Evolutionary conservation across 306 rosid species (phyloP).

Genomic region (Mimosa pudica): DNA sequence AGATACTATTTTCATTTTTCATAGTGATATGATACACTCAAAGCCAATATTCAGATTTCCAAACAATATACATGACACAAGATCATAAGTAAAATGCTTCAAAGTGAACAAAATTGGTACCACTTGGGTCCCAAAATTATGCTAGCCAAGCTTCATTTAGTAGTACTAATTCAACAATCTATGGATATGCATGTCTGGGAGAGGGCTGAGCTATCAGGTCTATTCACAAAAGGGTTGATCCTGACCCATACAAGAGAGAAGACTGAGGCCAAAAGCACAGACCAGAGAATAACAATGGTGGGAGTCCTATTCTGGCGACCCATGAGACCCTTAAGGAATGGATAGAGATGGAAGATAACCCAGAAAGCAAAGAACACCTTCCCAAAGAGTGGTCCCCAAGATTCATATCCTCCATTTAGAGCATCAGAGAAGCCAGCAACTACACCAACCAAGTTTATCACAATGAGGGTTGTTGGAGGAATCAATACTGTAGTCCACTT

Average conservation of each 20-base stretch:
- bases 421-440: slow-evolving; percentile 99
- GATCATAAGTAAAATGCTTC: slow-evolving; percentile 22
- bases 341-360: slow-evolving; percentile 94
- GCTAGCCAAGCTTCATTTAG: slow-evolving; percentile 21
- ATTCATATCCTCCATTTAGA: slow-evolving; percentile 82
- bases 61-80: neutral
- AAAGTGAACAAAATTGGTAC: neutral
- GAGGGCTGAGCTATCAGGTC: slow-evolving; percentile 54
- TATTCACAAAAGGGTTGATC: slow-evolving; percentile 82
- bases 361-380: slow-evolving; percentile 94
- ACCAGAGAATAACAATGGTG: slow-evolving; percentile 90
- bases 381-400: slow-evolving; percentile 98
- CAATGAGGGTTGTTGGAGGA: slow-evolving; percentile 85
- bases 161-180: slow-evolving; percentile 63
- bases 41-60: slow-evolving; percentile 18
- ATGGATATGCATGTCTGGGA: slow-evolving; percentile 71
- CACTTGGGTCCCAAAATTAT: slow-evolving; percentile 36
- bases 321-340: slow-evolving; percentile 98
- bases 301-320: slow-evolving; percentile 97
- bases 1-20: slow-evolving; percentile 38
- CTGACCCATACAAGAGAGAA: slow-evolving; percentile 95
- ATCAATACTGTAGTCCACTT: slow-evolving; percentile 96
- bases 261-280: slow-evolving; percentile 90
- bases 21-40: slow-evolving; percentile 29
- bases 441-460: slow-evolving; percentile 88